Evolutionary conservation across 306 rosid genomes (phyloP).

Genomic region (Medicago lupulina): DNA sequence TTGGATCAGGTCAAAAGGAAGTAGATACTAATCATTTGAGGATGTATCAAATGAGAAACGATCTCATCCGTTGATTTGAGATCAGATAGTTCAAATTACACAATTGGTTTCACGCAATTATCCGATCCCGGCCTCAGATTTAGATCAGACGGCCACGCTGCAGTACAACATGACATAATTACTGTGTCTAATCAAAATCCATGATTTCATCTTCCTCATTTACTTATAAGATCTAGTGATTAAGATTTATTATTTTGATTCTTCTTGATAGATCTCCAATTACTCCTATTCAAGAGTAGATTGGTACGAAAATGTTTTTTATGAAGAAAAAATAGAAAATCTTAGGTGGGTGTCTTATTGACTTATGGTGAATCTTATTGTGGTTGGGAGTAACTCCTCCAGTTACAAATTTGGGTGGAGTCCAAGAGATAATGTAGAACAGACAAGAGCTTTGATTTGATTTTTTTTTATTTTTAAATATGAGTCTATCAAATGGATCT

Average conservation of each 20-base stretch:
- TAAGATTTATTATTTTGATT: neutral
- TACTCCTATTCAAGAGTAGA: neutral
- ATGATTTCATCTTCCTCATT: neutral
- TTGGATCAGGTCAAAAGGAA: neutral
- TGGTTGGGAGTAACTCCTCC: neutral
- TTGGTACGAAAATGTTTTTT: neutral
- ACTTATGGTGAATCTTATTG: neutral
- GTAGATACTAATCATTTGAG: constrained; percentile 1
- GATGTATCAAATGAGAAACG: neutral
- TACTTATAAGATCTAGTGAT: neutral
- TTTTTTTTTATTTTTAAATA: neutral
- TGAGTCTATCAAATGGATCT: too few species aligned
- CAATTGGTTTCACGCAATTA: too few species aligned
- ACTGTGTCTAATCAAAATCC: too few species aligned
- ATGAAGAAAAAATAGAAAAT: neutral
- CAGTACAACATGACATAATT: too few species aligned
- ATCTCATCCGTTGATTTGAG: too few species aligned
- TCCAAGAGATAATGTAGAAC: too few species aligned
- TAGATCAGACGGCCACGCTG: too few species aligned
- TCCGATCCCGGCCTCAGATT: too few species aligned
- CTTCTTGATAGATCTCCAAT: neutral
- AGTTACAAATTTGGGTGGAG: neutral
- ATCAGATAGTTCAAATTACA: too few species aligned
- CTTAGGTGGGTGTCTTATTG: neutral
- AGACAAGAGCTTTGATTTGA: neutral